phyloP scores from a whole-genome alignment of 1,284 basidiomycete genomes.

The Cryptococcus wingfieldii region DNA sequence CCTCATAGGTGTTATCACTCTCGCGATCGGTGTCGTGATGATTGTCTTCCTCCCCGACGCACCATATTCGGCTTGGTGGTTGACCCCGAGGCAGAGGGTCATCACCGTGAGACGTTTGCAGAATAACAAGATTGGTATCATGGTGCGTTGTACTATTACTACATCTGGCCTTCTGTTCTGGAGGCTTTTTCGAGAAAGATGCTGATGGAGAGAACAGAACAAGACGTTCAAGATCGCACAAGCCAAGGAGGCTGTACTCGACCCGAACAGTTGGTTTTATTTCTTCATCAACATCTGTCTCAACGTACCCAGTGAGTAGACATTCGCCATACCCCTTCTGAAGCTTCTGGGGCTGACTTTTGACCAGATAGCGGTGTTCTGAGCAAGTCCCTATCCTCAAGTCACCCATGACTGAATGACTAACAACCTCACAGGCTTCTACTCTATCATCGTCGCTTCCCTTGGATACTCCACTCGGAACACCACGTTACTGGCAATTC shows the following conservation, averaged over 20 bases:
- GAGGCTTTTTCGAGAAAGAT: neutral
- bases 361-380: slow-evolving; percentile 15
- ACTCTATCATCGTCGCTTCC: slow-evolving; percentile 18
- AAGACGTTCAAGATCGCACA: slow-evolving; percentile 23
- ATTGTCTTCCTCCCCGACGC: neutral
- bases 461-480: slow-evolving; percentile 12
- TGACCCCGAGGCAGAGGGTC: neutral
- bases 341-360: neutral
- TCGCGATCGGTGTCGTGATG: neutral
- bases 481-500: slow-evolving; percentile 31
- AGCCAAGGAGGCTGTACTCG: slow-evolving; percentile 26
- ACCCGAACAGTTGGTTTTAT: slow-evolving; percentile 7
- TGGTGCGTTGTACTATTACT: neutral
- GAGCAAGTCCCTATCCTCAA: neutral
- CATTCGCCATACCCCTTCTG: neutral
- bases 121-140: neutral
- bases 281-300: slow-evolving; percentile 13
- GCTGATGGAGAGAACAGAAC: neutral
- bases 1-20: neutral
- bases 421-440: slow-evolving; percentile 6
- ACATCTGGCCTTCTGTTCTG: neutral
- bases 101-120: neutral
- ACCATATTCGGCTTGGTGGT: neutral
- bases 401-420: neutral
- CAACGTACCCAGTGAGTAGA: slow-evolving; percentile 8